Conservation (phyloP, 2,329 filamentous ascomycete genomes). For the Ceratocystis huliohia region DNA sequence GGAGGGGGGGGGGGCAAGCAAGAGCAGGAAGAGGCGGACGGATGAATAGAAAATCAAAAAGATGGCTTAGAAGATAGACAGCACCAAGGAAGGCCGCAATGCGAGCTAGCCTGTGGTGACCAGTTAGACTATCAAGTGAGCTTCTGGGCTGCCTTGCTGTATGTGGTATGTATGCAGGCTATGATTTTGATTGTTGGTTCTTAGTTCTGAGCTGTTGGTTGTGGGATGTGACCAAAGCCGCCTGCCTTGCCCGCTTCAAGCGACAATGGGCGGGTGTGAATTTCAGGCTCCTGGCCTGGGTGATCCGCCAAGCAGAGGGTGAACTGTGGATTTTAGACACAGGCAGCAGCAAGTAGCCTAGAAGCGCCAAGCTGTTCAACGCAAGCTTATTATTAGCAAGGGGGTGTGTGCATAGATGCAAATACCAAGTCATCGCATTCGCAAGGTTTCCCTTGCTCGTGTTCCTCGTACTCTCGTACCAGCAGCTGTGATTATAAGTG, state of each 20-base stretch:
- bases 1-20: background rate
- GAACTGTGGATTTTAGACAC: background rate
- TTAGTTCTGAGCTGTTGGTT: too few relatives aligned
- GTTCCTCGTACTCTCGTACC: too few relatives aligned
- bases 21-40: background rate
- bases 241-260: too few relatives aligned
- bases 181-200: background rate
- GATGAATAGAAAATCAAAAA: background rate
- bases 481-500: too few relatives aligned
- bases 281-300: background rate
- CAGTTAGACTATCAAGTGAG: background rate
- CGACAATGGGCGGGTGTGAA: too few relatives aligned
- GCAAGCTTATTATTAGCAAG: background rate
- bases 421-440: too few relatives aligned
- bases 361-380: background rate
- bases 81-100: too few relatives aligned
- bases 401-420: too few relatives aligned
- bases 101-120: background rate
- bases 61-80: too few relatives aligned
- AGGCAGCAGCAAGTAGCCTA: background rate
- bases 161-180: background rate
- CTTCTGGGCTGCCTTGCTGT: background rate
- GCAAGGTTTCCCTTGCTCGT: too few relatives aligned
- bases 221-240: too few relatives aligned
- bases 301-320: background rate